Base-by-base conservation (phyloP, 2,329 filamentous ascomycete genomes). In the Monilinia aucupariae region DNA sequence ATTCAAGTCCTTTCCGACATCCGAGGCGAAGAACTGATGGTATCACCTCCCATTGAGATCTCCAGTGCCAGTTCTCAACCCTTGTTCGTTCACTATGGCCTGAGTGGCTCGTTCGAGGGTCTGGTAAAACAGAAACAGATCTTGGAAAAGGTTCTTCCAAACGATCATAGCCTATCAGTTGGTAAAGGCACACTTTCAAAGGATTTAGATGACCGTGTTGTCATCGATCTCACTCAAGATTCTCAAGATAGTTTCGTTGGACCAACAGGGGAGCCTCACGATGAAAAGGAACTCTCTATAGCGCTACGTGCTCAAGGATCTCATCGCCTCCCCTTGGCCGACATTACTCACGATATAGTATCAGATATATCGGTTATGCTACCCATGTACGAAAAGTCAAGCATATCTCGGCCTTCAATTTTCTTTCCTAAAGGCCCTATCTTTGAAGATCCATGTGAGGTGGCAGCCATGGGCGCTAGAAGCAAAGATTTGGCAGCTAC, bases 161-260 rank as follows among this genome's bases (percentile, higher is more conserved):
- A 17, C 0, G 20, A 45, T 12, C 25, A 32, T 2, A 15, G 12
- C 6, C 27, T 4, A 22, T 15, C 8, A 27, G 2, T 13, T 6
- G 10, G 12, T 39, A 32, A 4, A 10, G 13, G n/a, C 10, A 8
- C 39, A 45, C 25, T 32, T n/a, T 15, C 53, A 55, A 8, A 3
- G 20, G 20, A 45, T 45, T 4, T 3, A 6, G 20, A 45, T 55
- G 27, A 55, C 3, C 39, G 39, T 12, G 22, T 32, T 32, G 9
- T 51, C 47, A 59, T 59, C 27, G 56, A 51, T 50, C 47, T 51
- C 12, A 43, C 47, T 59, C 47, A 39, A 30, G 34, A 22, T 30
- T 59, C 34, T 4, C 32, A 59, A 22, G 17, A 39, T 25, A n/a
- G 25, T 51, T 27, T 25, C 20, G 25, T n/a, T 22, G 34, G 13